A percentile compares a stretch with the other conserved stretches of the same genome.
Evolutionary conservation across 176 grass and related monocot genomes (phyloP).

Genomic region (Thalia dealbata): DNA sequence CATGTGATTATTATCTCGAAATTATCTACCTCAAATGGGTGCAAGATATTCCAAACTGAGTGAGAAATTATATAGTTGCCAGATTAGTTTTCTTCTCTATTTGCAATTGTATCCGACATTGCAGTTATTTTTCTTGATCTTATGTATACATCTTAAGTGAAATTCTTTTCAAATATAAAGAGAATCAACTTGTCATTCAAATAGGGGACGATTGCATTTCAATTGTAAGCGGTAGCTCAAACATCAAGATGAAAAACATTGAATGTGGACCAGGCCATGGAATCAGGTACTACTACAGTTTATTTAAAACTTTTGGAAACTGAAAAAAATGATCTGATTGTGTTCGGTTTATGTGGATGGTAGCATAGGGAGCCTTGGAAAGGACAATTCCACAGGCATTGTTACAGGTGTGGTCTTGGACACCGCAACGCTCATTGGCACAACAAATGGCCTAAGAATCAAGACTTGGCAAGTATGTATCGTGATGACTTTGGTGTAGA

Average conservation of each 20-base stretch:
- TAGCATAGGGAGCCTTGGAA: conserved; percentile 86
- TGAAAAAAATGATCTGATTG: not conserved
- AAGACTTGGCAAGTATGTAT: conserved; percentile 81
- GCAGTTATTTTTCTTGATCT: not conserved
- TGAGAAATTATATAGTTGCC: no score
- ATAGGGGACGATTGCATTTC: conserved; percentile 86
- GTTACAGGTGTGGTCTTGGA: conserved; percentile 50
- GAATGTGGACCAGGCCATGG: conserved; percentile 75
- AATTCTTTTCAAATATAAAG: not conserved
- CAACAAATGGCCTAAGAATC: conserved; percentile 75
- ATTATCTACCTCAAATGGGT: no score
- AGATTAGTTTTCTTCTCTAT: not conserved
- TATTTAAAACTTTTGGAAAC: not conserved
- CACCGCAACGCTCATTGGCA: conserved; percentile 32
- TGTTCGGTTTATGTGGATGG: conserved; percentile 6
- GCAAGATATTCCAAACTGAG: no score
- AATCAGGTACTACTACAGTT: conserved; percentile 33
- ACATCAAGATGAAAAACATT: conserved; percentile 52
- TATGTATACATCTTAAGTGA: not conserved
- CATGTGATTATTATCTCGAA: no score
- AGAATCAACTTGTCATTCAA: not conserved
- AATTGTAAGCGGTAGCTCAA: conserved; percentile 69
- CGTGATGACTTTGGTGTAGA: not conserved
- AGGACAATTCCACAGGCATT: conserved; percentile 41
- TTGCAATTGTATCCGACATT: not conserved